Conservation (phyloP, 2,329 filamentous ascomycete genomes). For the Clathrospora elynae region DNA sequence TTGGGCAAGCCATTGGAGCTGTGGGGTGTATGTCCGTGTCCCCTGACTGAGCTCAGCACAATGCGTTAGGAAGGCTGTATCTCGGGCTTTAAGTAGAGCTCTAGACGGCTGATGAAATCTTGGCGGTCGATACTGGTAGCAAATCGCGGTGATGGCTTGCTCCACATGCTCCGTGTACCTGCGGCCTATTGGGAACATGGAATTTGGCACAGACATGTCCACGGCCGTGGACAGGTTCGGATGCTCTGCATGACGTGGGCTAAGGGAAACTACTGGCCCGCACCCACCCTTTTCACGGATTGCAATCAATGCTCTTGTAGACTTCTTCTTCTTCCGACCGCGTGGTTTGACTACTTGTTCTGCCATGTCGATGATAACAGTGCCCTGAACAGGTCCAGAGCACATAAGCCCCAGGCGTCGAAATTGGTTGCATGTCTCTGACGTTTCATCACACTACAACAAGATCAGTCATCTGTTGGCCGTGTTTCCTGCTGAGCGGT, state of each 20-base stretch:
- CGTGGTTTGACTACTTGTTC: slow-evolving; percentile 37
- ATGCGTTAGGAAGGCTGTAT: slow-evolving; percentile 38
- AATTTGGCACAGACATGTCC: slow-evolving; percentile 2
- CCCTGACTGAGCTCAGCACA: slow-evolving; percentile 38
- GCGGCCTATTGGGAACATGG: slow-evolving; percentile 1
- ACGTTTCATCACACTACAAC: slow-evolving; percentile 38
- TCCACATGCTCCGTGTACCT: slow-evolving; percentile 18
- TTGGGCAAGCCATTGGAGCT: slow-evolving; percentile 36
- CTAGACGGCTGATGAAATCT: slow-evolving; percentile 33
- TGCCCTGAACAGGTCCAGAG: slow-evolving; percentile 40
- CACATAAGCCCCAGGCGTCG: slow-evolving; percentile 35
- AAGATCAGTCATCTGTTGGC: slow-evolving; percentile 4
- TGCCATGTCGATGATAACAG: slow-evolving; percentile 46
- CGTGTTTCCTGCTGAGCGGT: slow-evolving; percentile 4
- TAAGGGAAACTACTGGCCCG: no score
- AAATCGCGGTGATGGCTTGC: slow-evolving; percentile 29
- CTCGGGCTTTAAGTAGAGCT: slow-evolving; percentile 29
- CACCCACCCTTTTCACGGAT: slow-evolving; percentile 2
- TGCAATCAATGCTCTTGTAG: slow-evolving; percentile 4
- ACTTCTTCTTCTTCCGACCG: slow-evolving; percentile 25
- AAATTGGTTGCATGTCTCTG: slow-evolving; percentile 22
- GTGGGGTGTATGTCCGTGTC: slow-evolving; percentile 19
- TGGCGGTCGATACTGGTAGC: slow-evolving; percentile 32
- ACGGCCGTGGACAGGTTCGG: no score
- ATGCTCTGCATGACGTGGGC: no score